phyloP scores from a whole-genome alignment of 1,284 basidiomycete species.

The Tilletia walkeri region DNA sequence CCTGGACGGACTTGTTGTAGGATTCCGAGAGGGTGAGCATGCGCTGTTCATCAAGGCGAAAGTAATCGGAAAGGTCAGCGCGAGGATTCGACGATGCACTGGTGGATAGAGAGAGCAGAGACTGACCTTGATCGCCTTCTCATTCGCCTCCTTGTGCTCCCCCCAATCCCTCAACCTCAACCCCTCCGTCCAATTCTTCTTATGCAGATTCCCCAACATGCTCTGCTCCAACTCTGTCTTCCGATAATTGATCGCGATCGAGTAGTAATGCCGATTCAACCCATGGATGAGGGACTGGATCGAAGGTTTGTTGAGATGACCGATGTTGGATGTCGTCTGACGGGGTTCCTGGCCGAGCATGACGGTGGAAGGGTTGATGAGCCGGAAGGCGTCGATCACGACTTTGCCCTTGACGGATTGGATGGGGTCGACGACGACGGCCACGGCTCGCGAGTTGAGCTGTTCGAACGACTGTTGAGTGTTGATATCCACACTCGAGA shows the following conservation, averaged over 20 bases:
- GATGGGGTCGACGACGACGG: conserved; percentile 97
- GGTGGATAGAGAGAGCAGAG: not conserved
- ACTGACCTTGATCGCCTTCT: conserved; percentile 45
- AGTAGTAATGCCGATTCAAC: conserved; percentile 56
- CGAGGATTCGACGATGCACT: not conserved
- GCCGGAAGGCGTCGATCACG: conserved; percentile 96
- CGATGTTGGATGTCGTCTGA: conserved; percentile 97
- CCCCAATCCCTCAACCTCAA: conserved; percentile 52
- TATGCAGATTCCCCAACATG: conserved; percentile 56
- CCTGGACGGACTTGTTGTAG: conserved; percentile 55
- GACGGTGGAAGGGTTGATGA: conserved; percentile 54
- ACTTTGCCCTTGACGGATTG: conserved; percentile 90
- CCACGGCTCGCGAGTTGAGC: conserved; percentile 88
- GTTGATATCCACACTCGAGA: conserved; percentile 98
- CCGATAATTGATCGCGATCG: conserved; percentile 54
- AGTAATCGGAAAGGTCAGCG: not conserved
- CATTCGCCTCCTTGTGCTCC: conserved; percentile 52
- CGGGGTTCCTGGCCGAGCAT: conserved; percentile 83
- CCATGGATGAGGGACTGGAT: conserved; percentile 70
- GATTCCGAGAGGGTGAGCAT: conserved; percentile 52
- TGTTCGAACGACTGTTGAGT: conserved; percentile 99
- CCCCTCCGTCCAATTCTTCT: conserved; percentile 54
- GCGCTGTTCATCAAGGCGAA: conserved; percentile 22
- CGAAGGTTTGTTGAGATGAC: conserved; percentile 96
- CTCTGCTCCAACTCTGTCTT: conserved; percentile 55